Conservation (phyloP, 2,329 filamentous ascomycete species). For the Xenoacremonium recifei region DNA sequence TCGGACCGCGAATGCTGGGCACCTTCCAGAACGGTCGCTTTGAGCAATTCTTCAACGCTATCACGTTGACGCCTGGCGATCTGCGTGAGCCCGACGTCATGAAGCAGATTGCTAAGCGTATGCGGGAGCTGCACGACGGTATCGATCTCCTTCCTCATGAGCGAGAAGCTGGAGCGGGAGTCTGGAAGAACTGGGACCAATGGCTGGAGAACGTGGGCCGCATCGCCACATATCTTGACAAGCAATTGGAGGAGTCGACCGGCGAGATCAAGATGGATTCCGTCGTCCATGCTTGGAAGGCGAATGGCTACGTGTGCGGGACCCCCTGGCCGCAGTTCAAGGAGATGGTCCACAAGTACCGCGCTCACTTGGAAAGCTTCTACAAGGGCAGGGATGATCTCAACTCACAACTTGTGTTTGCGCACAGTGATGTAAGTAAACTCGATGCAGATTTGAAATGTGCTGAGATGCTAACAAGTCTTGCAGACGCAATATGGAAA, state of each 20-base stretch:
- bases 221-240: slow-evolving; percentile 55
- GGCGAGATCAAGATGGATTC: slow-evolving; percentile 22
- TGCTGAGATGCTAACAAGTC: slow-evolving; percentile 8
- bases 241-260: slow-evolving; percentile 52
- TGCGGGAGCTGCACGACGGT: slow-evolving; percentile 93
- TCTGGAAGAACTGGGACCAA: slow-evolving; percentile 93
- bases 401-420: slow-evolving; percentile 79
- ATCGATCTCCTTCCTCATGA: slow-evolving; percentile 82
- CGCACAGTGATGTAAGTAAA: slow-evolving; percentile 86
- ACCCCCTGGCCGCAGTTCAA: slow-evolving; percentile 80
- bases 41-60: slow-evolving; percentile 88
- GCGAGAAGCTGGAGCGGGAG: slow-evolving; percentile 72
- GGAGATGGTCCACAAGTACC: slow-evolving; percentile 72
- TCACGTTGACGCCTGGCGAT: slow-evolving; percentile 73
- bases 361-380: slow-evolving; percentile 66
- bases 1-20: slow-evolving; percentile 85
- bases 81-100: slow-evolving; percentile 80
- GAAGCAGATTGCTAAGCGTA: slow-evolving; percentile 92
- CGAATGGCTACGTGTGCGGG: slow-evolving; percentile 75
- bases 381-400: slow-evolving; percentile 69
- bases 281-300: slow-evolving; percentile 57
- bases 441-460: not conserved
- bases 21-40: slow-evolving; percentile 95
- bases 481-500: slow-evolving; percentile 94
- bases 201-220: slow-evolving; percentile 71